Evolutionary conservation across 2,329 filamentous ascomycete species (phyloP).

Genomic region (Thelonectria olida): DNA sequence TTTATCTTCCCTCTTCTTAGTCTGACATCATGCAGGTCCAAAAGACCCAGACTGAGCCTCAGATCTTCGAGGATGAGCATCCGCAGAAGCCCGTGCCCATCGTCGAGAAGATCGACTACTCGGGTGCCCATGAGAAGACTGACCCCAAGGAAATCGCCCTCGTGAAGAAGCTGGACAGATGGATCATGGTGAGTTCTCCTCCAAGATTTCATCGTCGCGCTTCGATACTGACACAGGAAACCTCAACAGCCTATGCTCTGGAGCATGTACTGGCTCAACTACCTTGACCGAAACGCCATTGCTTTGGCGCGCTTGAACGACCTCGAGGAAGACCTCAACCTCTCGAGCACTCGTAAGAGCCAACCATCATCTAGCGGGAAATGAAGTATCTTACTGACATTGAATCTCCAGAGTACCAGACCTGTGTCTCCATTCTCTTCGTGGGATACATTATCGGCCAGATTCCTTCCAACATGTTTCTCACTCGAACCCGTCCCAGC

Average conservation of each 20-base stretch:
- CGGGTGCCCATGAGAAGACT: conserved; percentile 24
- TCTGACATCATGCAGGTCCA: neutral
- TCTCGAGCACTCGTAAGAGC: conserved; percentile 13
- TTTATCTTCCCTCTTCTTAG: neutral
- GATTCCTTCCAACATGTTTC: conserved; percentile 53
- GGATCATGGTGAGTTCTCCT: conserved; percentile 13
- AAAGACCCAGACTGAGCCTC: neutral
- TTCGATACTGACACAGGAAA: too few relatives aligned
- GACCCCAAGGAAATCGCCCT: conserved; percentile 25
- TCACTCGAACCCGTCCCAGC: conserved; percentile 51
- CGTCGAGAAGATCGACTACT: conserved; percentile 24
- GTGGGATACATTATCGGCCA: conserved; percentile 57
- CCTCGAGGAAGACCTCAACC: conserved; percentile 40
- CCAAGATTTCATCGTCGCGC: too few relatives aligned
- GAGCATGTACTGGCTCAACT: conserved; percentile 53
- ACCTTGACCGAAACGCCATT: conserved; percentile 57
- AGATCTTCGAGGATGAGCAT: conserved; percentile 1
- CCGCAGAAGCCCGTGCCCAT: conserved; percentile 6
- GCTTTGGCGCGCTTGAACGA: conserved; percentile 49
- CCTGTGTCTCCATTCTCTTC: conserved; percentile 42
- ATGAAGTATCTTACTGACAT: neutral
- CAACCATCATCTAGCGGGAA: rapidly evolving
- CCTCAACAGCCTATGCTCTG: conserved; percentile 41
- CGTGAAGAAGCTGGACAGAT: conserved; percentile 24
- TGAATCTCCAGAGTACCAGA: conserved; percentile 39